These are phyloP conservation scores for Teratosphaeria zuluensis DNA, from an alignment of 2,329 filamentous ascomycete genomes.

Conservation along the genomic window DNA sequence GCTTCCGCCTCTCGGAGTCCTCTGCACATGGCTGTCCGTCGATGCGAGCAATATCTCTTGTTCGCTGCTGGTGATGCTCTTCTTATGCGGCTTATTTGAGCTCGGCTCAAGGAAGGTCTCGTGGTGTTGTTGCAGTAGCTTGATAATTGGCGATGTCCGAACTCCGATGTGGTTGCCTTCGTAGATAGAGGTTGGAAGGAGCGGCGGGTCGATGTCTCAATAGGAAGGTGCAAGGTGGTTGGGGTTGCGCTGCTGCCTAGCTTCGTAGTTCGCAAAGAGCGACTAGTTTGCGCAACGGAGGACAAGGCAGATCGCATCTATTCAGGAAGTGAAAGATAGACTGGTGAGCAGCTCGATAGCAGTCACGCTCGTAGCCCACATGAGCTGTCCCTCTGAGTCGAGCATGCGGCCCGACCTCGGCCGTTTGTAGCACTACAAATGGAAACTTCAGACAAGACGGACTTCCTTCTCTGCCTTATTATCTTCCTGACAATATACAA, in stretches of 20 bases:
- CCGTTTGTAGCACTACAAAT: too few species aligned
- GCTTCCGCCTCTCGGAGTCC: conserved; percentile 47
- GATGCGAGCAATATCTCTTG: conserved; percentile 60
- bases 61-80: background rate
- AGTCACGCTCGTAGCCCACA: background rate
- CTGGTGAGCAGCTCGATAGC: background rate
- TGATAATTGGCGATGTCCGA: background rate
- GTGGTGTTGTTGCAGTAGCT: background rate
- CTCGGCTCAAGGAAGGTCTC: background rate
- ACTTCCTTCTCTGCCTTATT: too few species aligned
- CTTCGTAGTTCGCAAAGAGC: background rate
- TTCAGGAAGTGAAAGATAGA: background rate
- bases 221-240: background rate
- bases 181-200: background rate
- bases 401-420: too few species aligned
- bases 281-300: background rate
- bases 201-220: background rate
- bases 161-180: background rate
- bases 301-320: background rate
- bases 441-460: too few species aligned
- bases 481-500: too few species aligned
- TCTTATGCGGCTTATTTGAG: background rate
- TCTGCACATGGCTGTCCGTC: conserved; percentile 62
- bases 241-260: background rate
- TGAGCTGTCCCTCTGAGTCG: too few species aligned